Conservation (phyloP, 2,329 filamentous ascomycete species). For the Talaromyces sp. region DNA sequence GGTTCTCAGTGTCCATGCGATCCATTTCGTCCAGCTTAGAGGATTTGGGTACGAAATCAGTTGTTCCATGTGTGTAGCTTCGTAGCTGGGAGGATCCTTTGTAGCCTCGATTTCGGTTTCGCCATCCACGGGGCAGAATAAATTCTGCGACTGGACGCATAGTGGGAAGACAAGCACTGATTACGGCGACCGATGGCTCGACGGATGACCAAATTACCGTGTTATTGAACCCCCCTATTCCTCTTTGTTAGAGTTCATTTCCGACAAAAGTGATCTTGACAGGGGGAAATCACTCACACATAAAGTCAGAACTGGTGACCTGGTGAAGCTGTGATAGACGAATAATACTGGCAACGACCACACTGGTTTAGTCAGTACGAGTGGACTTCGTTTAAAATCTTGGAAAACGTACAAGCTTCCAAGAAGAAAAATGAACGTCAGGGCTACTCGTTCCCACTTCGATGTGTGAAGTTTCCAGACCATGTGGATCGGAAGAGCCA, state of each 20-base stretch:
- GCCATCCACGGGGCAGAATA: neutral
- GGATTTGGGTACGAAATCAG: neutral
- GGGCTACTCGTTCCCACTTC: constrained; percentile 17
- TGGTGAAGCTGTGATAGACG: neutral
- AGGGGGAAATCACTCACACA: neutral
- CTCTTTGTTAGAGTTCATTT: neutral
- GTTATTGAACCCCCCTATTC: neutral
- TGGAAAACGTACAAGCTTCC: constrained; percentile 16
- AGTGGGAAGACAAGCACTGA: neutral
- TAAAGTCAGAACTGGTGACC: neutral
- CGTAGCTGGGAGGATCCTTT: neutral
- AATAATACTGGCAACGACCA: neutral
- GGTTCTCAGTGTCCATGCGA: neutral
- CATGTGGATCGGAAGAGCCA: constrained; percentile 21
- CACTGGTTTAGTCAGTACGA: neutral
- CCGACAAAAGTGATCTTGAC: neutral
- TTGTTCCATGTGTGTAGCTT: neutral
- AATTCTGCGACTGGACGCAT: neutral
- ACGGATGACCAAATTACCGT: neutral
- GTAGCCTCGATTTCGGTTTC: neutral
- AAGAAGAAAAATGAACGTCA: constrained; percentile 24
- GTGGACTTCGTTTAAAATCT: neutral
- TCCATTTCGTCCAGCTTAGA: neutral
- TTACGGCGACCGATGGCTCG: neutral
- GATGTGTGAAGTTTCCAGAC: constrained; percentile 22